phyloP scores from a whole-genome alignment of 1,139 yeast genomes.

The Pichia inconspicua region DNA sequence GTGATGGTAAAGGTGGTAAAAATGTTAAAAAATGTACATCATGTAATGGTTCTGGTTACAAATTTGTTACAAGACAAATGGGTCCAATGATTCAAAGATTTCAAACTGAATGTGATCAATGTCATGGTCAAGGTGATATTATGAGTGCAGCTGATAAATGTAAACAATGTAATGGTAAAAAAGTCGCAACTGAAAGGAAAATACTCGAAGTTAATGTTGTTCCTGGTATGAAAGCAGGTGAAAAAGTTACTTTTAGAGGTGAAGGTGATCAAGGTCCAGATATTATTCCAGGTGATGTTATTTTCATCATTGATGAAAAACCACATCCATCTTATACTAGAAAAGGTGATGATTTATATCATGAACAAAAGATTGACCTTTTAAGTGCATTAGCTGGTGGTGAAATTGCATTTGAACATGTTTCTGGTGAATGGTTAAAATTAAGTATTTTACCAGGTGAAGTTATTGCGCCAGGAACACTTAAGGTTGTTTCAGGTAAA shows the following conservation, averaged over 20 bases:
- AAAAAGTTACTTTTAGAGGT: constrained; percentile 82
- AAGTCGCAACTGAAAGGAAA: constrained; percentile 81
- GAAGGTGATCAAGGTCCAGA: constrained; percentile 98
- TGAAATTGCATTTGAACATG: constrained; percentile 74
- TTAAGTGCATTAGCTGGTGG: constrained; percentile 97
- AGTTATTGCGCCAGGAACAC: constrained; percentile 75
- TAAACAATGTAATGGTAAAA: constrained; percentile 81
- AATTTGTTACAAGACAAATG: constrained; percentile 94
- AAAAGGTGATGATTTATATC: constrained; percentile 81
- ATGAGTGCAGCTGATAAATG: constrained; percentile 86
- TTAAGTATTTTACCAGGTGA: constrained; percentile 84
- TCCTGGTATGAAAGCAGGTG: constrained; percentile 97
- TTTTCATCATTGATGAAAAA: constrained; percentile 84
- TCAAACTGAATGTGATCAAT: constrained; percentile 89
- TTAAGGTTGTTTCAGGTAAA: constrained; percentile 80
- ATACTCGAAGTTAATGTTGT: constrained; percentile 90
- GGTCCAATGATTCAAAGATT: constrained; percentile 98
- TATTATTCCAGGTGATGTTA: constrained; percentile 92
- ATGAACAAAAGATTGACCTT: constrained; percentile 82
- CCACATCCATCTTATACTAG: constrained; percentile 76
- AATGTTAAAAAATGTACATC: constrained; percentile 79
- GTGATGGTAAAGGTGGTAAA: constrained; percentile 97
- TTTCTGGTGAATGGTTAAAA: constrained; percentile 83
- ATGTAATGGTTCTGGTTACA: constrained; percentile 89
- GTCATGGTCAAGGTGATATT: constrained; percentile 90